Percentiles rank a stretch among this genome's conserved stretches.
Evolutionary conservation across 2,329 filamentous ascomycete genomes (phyloP).

Genomic region (Chrysosporium queenslandicum): DNA sequence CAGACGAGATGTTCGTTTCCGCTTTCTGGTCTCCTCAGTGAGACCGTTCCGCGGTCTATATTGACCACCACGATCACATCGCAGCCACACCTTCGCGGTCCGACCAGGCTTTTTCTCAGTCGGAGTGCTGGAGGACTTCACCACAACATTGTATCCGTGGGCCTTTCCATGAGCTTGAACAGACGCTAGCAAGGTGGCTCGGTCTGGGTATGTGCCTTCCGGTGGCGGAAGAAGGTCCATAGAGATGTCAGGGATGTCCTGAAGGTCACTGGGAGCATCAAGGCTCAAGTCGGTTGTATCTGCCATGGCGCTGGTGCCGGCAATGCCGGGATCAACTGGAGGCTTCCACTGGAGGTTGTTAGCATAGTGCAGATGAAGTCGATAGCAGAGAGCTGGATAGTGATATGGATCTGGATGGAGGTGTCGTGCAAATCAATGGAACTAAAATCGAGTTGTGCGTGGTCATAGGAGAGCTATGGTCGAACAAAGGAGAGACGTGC

Average conservation of each 20-base stretch:
- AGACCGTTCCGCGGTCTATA: conserved; percentile 38
- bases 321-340: conserved; percentile 4
- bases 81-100: conserved; percentile 37
- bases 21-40: conserved; percentile 38
- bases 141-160: conserved; percentile 38
- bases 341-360: not conserved
- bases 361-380: conserved; percentile 4
- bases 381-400: not conserved
- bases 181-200: conserved; percentile 31
- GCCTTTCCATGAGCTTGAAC: conserved; percentile 36
- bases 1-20: conserved; percentile 35
- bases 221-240: conserved; percentile 36
- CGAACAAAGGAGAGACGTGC: conserved; percentile 3
- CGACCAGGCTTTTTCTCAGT: conserved; percentile 39
- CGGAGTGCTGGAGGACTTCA: conserved; percentile 39
- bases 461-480: conserved; percentile 5
- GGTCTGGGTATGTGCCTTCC: conserved; percentile 38
- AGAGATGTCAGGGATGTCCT: conserved; percentile 36
- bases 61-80: conserved; percentile 38
- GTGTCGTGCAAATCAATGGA: not conserved
- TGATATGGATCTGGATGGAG: not conserved
- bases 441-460: conserved; percentile 9
- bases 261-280: conserved; percentile 38
- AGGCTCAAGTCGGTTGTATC: conserved; percentile 36
- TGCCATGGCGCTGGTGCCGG: conserved; percentile 27